Evolutionary conservation across 2,329 filamentous ascomycete genomes (phyloP), one percentile per base, ranked within the genome.

Genomic region (Calonectria multiphialidica): DNA sequence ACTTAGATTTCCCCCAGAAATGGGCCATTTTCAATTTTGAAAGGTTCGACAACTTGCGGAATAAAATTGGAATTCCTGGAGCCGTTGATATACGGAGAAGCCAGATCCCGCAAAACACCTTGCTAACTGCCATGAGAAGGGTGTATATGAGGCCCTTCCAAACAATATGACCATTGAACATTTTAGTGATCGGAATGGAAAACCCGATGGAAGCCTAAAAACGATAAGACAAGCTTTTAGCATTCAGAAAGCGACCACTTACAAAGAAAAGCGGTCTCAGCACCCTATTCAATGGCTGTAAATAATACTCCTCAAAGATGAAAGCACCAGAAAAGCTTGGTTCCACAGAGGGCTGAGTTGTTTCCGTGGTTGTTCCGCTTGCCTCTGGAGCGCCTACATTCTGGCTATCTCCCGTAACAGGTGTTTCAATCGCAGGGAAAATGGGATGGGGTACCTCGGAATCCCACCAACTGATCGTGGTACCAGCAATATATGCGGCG

Each of bases 71-170:
- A 6, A 71, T 21, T 4, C 23, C 16, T 4, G 49, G 57, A 1
- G 37, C 18, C 10, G 28, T 45, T n/a, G 57, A 28, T 28, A 66
- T 30, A 1, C 18, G 59, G 9, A 76, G 69, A 0, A 92, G 85
- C 88, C 91, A 93, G 0, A 89, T 9, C 0, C 92, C 90, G n/a
- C 90, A 92, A 1, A 87, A 68, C 1, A 92, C 72, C 78, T 94
- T 94, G 4, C 84, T 88, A 2, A 94, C 63, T 1, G 87, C 79
- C 94, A 97, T 97, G 4, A 97, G 83, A 0, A 92, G 74, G 0
- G 92, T 87, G 77, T 96, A 97, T 1, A 95, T 87, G 0, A 95
- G 73, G 0, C 94, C 94, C 13, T 91, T 90, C 94, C 93, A 97
- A 2, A 95, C 83, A 0, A 94, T 87, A 0, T 83, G 78, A 0